Conservation (phyloP, 495 filamentous ascomycete species). For the Penicillium bialowiezense region DNA sequence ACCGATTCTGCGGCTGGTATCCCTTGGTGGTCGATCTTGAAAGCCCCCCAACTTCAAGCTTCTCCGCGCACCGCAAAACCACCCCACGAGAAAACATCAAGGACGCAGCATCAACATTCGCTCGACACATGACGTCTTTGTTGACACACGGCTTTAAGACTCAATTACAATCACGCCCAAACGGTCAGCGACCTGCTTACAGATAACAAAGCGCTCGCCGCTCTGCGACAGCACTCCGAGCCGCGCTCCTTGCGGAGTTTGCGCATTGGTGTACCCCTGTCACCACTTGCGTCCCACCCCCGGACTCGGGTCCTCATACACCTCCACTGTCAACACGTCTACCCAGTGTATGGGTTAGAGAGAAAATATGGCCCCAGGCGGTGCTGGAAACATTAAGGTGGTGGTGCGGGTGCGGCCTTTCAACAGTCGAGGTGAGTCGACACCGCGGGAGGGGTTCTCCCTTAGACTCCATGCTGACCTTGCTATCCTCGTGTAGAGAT, state of each 20-base stretch:
- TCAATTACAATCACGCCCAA: constrained; percentile 7
- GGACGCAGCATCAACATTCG: constrained; percentile 23
- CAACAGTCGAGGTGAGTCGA: constrained; percentile 77
- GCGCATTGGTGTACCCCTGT: constrained; percentile 33
- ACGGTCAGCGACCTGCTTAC: constrained; percentile 8
- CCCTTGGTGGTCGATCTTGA: background rate
- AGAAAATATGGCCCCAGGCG: constrained; percentile 66
- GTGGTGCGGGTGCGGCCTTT: constrained; percentile 94
- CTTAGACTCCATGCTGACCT: background rate
- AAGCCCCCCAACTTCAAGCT: background rate
- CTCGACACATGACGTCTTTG: constrained; percentile 45
- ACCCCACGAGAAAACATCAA: constrained; percentile 18
- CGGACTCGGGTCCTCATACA: constrained; percentile 10
- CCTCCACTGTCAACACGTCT: constrained; percentile 12
- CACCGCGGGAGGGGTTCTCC: constrained; percentile 7
- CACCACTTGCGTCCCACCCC: constrained; percentile 23
- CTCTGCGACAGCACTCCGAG: constrained; percentile 18
- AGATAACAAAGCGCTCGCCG: background rate
- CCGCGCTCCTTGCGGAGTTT: constrained; percentile 41
- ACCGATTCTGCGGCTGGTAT: constrained; percentile 3
- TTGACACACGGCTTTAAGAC: constrained; percentile 31
- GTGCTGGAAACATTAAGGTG: constrained; percentile 99
- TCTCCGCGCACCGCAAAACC: background rate
- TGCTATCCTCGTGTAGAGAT: constrained; percentile 55
- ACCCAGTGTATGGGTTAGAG: constrained; percentile 38